Conservation (phyloP, 495 filamentous ascomycete species). For the Neurospora sublineolata region DNA sequence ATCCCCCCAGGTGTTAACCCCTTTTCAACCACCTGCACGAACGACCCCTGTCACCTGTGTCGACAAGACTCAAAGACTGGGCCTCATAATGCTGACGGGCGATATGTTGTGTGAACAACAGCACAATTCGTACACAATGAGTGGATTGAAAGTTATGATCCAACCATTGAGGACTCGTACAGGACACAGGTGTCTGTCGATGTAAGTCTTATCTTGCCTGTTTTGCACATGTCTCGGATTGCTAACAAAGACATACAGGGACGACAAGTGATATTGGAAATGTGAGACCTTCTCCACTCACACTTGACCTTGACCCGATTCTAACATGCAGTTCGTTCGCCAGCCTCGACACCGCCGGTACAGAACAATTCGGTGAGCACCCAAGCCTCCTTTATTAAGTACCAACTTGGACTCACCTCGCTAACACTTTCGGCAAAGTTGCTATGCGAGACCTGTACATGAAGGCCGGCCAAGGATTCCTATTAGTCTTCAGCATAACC, state of each 20-base stretch:
- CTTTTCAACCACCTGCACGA: slow-evolving; percentile 8
- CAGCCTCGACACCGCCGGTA: slow-evolving; percentile 91
- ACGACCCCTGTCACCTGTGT: slow-evolving; percentile 1
- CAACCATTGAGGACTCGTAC: slow-evolving; percentile 95
- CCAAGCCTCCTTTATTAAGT: not conserved
- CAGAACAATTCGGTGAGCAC: slow-evolving; percentile 90
- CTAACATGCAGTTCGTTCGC: slow-evolving; percentile 4
- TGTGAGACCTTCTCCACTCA: slow-evolving; percentile 41
- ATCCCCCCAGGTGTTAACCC: slow-evolving; percentile 1
- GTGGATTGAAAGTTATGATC: slow-evolving; percentile 98
- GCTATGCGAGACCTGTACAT: slow-evolving; percentile 83
- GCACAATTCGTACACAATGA: slow-evolving; percentile 99
- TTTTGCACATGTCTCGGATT: not conserved
- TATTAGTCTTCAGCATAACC: slow-evolving; percentile 95
- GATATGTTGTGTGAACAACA: slow-evolving; percentile 27
- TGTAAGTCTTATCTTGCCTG: slow-evolving; percentile 41
- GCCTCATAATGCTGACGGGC: slow-evolving; percentile 6
- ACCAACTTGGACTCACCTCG: not conserved
- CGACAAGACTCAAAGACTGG: not conserved
- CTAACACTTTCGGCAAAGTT: slow-evolving; percentile 22
- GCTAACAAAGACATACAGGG: slow-evolving; percentile 43
- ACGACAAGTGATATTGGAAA: slow-evolving; percentile 91
- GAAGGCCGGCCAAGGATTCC: slow-evolving; percentile 93
- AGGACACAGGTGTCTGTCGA: slow-evolving; percentile 89
- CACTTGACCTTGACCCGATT: not conserved